Percentiles rank a stretch among this genome's conserved stretches.
phyloP scores from a whole-genome alignment of 179 eudicot species.

The Gypsophila paniculata region DNA sequence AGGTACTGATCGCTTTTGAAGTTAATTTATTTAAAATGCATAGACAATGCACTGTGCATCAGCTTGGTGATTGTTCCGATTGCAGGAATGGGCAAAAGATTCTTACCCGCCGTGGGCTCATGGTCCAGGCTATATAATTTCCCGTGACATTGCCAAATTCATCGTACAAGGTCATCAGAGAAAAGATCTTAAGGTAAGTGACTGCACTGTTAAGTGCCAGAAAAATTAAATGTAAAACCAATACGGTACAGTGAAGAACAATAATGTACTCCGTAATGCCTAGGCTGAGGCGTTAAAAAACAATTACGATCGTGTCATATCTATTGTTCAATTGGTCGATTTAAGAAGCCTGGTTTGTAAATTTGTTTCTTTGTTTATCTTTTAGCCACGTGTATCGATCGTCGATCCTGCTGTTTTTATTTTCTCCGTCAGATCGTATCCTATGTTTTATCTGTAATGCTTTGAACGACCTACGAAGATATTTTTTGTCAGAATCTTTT shows the following conservation, averaged over 20 bases:
- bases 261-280: not conserved
- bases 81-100: slow-evolving; percentile 82
- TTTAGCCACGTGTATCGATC: too few species aligned
- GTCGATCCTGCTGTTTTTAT: too few species aligned
- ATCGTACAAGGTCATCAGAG: slow-evolving; percentile 66
- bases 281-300: too few species aligned
- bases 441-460: too few species aligned
- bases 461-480: not conserved
- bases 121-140: slow-evolving; percentile 90
- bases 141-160: slow-evolving; percentile 77
- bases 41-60: not conserved
- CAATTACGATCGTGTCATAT: not conserved
- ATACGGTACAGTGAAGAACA: not conserved
- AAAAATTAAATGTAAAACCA: not conserved
- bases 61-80: not conserved
- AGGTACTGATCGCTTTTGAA: slow-evolving; percentile 43
- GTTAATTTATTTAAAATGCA: not conserved
- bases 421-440: too few species aligned
- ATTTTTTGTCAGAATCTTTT: not conserved
- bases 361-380: not conserved
- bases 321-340: not conserved
- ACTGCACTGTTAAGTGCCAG: not conserved
- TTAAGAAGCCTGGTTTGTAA: not conserved
- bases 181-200: slow-evolving; percentile 58
- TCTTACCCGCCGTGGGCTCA: slow-evolving; percentile 94